These are phyloP conservation scores for Populus davidiana DNA, from an alignment of 345 rosid genomes.

Conservation along the genomic window DNA sequence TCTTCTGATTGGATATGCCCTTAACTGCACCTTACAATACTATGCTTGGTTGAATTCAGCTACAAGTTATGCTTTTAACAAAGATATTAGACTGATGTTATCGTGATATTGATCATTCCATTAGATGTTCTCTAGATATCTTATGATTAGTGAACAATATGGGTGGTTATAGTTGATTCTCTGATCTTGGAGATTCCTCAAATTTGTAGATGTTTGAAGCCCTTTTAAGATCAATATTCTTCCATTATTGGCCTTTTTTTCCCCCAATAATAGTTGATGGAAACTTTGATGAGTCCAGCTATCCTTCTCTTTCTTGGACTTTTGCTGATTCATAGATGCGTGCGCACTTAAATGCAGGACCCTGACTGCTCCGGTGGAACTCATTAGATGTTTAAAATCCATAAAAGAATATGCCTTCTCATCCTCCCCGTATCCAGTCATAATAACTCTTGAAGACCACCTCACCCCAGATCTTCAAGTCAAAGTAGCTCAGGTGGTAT, in stretches of 20 bases:
- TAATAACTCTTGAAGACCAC: slow-evolving; percentile 34
- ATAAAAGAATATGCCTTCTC: slow-evolving; percentile 27
- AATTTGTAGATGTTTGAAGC: not conserved
- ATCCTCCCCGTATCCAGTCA: slow-evolving; percentile 26
- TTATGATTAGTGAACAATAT: not conserved
- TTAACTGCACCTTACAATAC: not conserved
- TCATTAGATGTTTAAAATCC: slow-evolving; percentile 22
- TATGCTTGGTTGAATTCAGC: not conserved
- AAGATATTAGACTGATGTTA: not conserved
- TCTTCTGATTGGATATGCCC: not conserved
- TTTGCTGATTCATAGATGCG: not conserved
- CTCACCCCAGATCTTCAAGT: slow-evolving; percentile 31
- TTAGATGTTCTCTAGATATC: not conserved
- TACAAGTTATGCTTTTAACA: not conserved
- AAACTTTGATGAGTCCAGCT: not conserved
- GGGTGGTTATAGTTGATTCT: not conserved
- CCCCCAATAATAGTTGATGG: not conserved
- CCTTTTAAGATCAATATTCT: not conserved
- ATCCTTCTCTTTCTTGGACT: not conserved
- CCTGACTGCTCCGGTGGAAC: slow-evolving; percentile 29
- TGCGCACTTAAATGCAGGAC: slow-evolving; percentile 16
- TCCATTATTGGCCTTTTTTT: not conserved
- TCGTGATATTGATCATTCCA: not conserved
- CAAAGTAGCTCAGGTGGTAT: slow-evolving; percentile 27
- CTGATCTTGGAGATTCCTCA: not conserved